Conservation (phyloP, 2,329 filamentous ascomycete species). For the Aspergillus uvarum region DNA sequence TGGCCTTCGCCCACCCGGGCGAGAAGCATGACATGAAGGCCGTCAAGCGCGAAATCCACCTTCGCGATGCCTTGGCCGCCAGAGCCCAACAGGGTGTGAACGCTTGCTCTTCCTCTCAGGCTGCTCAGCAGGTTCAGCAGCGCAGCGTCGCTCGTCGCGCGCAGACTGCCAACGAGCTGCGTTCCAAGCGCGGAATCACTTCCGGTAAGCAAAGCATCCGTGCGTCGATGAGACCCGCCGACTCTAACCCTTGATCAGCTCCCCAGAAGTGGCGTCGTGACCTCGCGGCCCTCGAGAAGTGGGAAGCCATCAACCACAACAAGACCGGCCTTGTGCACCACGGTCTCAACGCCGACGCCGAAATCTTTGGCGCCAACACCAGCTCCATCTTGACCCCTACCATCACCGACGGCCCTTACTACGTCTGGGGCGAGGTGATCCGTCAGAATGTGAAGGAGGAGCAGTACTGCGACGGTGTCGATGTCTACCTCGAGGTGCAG, state of each 20-base stretch:
- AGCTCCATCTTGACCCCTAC: slow-evolving; percentile 47
- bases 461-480: slow-evolving; percentile 40
- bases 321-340: slow-evolving; percentile 34
- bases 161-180: slow-evolving; percentile 26
- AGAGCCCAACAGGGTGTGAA: slow-evolving; percentile 26
- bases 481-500: slow-evolving; percentile 46
- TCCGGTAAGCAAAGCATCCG: slow-evolving; percentile 17
- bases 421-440: slow-evolving; percentile 46
- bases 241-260: slow-evolving; percentile 8
- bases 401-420: slow-evolving; percentile 48
- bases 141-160: slow-evolving; percentile 32
- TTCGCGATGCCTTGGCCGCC: slow-evolving; percentile 27
- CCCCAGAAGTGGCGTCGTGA: slow-evolving; percentile 36
- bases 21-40: slow-evolving; percentile 31
- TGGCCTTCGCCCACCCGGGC: slow-evolving; percentile 32
- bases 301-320: slow-evolving; percentile 42
- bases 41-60: slow-evolving; percentile 31
- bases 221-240: background rate
- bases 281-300: slow-evolving; percentile 38
- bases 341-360: slow-evolving; percentile 27
- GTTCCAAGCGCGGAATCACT: slow-evolving; percentile 28
- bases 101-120: slow-evolving; percentile 23
- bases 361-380: slow-evolving; percentile 45
- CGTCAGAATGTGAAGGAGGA: slow-evolving; percentile 45
- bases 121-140: slow-evolving; percentile 26